Base-by-base conservation (phyloP, 306 rosid species). In the Lagenaria siceraria region DNA sequence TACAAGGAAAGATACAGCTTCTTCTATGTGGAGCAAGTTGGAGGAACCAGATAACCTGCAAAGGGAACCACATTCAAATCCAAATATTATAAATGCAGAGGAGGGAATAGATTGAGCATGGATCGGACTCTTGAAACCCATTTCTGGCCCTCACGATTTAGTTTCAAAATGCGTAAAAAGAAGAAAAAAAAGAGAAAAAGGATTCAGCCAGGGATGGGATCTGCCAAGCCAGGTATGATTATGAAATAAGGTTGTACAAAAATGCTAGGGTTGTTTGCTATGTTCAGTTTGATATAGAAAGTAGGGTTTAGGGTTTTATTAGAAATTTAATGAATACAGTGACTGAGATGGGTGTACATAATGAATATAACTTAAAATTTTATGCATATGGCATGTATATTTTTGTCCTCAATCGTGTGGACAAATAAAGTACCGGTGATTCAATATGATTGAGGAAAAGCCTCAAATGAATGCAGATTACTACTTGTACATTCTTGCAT, bases 181-280 rank as follows among this genome's bases (percentile, higher is more conserved):
- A 6, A 33, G 31, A 17, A 51, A 49, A 0, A 49, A 1, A 49
- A 49, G 4, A 1, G 7, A 0, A 49, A 15, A 55, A 21, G 1
- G 74, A 43, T 24, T 21, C 35, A 6, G 53, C 36, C 75, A 70
- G 33, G 43, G n/a, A 70, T 46, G 43, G 75, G 40, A 33, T 11
- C 17, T 66, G 73, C 73, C 73, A 66, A 38, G 4, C 71, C n/a
- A 68, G 75, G 36, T 70, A 25, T 24, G 13, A 14, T 11, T 17
- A 70, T 70, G 54, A 38, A 70, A 24, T 70, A 46, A 70, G 6
- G 2, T 70, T 70, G 75, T 70, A 70, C 55, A 70, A 70, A 70
- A 46, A 70, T 70, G 5, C 25, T 70, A 70, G 75, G 75, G 56
- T 70, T 22, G 21, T 46, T 21, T 68, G 22, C 12, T 68, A 12